A percentile compares a stretch with the other conserved stretches of the same genome.
Evolutionary conservation across 2,329 filamentous ascomycete species (phyloP).

Genomic region (Ilyonectria destructans): DNA sequence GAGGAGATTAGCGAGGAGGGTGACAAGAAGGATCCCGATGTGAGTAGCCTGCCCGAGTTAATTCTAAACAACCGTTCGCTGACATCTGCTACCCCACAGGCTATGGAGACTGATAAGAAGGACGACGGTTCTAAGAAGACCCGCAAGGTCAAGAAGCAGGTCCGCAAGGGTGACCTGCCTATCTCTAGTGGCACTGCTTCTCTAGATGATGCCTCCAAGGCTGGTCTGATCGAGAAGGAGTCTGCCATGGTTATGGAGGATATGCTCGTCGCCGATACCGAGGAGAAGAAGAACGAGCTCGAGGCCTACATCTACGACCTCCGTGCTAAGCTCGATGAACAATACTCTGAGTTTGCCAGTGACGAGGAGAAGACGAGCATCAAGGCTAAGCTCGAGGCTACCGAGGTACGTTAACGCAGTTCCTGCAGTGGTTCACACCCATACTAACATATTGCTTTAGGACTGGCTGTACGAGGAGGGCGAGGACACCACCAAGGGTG

Average conservation of each 20-base stretch:
- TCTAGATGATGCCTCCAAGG: conserved; percentile 79
- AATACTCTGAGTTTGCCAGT: conserved; percentile 89
- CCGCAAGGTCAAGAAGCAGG: conserved; percentile 99
- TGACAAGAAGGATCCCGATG: conserved; percentile 80
- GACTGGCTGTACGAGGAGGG: conserved; percentile 99
- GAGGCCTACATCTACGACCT: conserved; percentile 98
- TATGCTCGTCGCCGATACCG: conserved; percentile 97
- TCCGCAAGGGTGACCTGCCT: conserved; percentile 95
- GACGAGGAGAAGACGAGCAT: conserved; percentile 95
- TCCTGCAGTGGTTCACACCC: neutral
- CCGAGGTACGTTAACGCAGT: conserved; percentile 79
- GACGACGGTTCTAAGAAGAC: conserved; percentile 85
- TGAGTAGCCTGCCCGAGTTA: conserved; percentile 65
- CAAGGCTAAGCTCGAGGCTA: conserved; percentile 84
- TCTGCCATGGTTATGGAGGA: conserved; percentile 96
- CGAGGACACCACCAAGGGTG: conserved; percentile 92
- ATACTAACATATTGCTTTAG: conserved; percentile 63
- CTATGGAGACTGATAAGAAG: conserved; percentile 88
- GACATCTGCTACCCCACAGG: conserved; percentile 63
- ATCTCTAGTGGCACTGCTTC: conserved; percentile 88
- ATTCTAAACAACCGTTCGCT: conserved; percentile 42
- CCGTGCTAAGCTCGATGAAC: conserved; percentile 93
- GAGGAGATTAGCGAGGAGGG: conserved; percentile 85
- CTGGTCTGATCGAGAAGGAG: conserved; percentile 84
- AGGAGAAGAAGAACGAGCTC: conserved; percentile 99